Evolutionary conservation across 768 basidiomycete genomes (phyloP).

Genomic region (Hygrophorus pudorinus): DNA sequence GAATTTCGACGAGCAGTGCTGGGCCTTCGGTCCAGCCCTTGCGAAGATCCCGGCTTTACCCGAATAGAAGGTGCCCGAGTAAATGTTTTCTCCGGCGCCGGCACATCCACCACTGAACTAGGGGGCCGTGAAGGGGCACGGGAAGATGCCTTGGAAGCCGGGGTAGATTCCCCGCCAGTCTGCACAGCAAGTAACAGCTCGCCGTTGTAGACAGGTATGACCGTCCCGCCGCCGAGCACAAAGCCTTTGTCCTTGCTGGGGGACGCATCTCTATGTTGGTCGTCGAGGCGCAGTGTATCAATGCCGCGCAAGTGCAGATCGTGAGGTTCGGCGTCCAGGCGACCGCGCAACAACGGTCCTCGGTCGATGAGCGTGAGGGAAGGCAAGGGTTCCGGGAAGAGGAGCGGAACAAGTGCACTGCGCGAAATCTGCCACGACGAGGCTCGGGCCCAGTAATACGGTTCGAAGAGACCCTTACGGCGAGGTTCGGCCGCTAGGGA

Average conservation of each 20-base stretch:
- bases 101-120: conserved; percentile 43
- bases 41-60: conserved; percentile 60
- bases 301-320: conserved; percentile 51
- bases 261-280: conserved; percentile 22
- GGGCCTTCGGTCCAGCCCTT: conserved; percentile 66
- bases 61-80: conserved; percentile 66
- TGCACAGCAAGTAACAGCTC: conserved; percentile 67
- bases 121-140: conserved; percentile 61
- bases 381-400: conserved; percentile 71
- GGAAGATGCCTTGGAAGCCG: conserved; percentile 47
- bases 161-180: conserved; percentile 33
- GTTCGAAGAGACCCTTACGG: conserved; percentile 66
- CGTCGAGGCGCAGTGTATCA: conserved; percentile 36
- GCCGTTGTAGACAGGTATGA: conserved; percentile 66
- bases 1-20: conserved; percentile 70
- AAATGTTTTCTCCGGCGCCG: conserved; percentile 31
- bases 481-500: conserved; percentile 69
- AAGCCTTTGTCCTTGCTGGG: conserved; percentile 23
- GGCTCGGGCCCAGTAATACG: conserved; percentile 58
- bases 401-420: conserved; percentile 42
- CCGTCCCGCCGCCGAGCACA: conserved; percentile 38
- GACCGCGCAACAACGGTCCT: conserved; percentile 49
- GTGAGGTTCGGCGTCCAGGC: conserved; percentile 58
- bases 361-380: conserved; percentile 61
- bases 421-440: conserved; percentile 29